Evolutionary conservation across 331 rosid genomes (phyloP).

Genomic region (Telfairia occidentalis): DNA sequence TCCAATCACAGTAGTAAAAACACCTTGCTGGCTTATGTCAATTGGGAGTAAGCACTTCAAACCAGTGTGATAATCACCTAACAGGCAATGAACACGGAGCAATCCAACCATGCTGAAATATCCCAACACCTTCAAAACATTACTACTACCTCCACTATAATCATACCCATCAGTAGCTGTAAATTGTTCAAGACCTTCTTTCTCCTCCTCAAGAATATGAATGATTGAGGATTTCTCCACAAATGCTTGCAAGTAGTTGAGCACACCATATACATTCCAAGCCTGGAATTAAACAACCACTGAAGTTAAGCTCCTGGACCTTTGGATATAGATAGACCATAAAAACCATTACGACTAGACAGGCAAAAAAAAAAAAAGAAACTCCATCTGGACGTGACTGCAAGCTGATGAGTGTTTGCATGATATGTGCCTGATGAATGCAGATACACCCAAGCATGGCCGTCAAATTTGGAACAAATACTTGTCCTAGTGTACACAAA

Average conservation of each 20-base stretch:
- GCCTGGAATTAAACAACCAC: constrained; percentile 34
- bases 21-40: constrained; percentile 83
- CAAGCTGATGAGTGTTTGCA: neutral
- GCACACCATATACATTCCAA: constrained; percentile 91
- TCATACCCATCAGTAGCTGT: constrained; percentile 88
- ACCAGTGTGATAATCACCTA: constrained; percentile 93
- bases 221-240: constrained; percentile 73
- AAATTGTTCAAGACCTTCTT: constrained; percentile 79
- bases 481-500: neutral
- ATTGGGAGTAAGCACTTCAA: constrained; percentile 73
- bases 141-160: constrained; percentile 73
- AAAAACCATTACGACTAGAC: neutral
- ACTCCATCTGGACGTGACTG: neutral
- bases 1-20: constrained; percentile 71
- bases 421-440: neutral
- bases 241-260: constrained; percentile 85
- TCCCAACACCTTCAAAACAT: constrained; percentile 91
- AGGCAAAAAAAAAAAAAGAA: neutral
- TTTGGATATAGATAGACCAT: neutral
- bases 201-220: constrained; percentile 88
- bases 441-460: neutral
- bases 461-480: neutral
- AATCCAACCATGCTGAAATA: constrained; percentile 96
- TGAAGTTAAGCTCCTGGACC: neutral
- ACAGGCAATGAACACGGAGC: constrained; percentile 84